Evolutionary conservation across 2,329 filamentous ascomycete species (phyloP).

Genomic region (Paramyrothecium sp.): DNA sequence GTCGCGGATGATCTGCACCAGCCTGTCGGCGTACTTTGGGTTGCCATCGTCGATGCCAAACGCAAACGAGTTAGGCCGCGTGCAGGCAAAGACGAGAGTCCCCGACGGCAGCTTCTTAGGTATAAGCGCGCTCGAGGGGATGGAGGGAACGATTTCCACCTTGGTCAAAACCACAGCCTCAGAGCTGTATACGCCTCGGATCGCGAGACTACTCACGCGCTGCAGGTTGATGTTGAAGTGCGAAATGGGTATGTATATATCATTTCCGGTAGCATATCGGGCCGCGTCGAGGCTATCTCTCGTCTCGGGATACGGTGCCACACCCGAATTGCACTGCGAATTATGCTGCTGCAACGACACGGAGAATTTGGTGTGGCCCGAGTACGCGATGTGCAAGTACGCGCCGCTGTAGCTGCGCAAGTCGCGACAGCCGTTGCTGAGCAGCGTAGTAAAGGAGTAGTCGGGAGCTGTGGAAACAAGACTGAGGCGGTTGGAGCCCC

Average conservation of each 20-base stretch:
- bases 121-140: conserved; percentile 50
- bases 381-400: conserved; percentile 65
- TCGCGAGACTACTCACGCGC: conserved; percentile 55
- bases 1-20: conserved; percentile 59
- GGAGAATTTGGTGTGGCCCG: conserved; percentile 61
- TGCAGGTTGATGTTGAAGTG: conserved; percentile 64
- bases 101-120: conserved; percentile 62
- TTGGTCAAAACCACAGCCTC: conserved; percentile 50
- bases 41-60: conserved; percentile 72
- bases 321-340: conserved; percentile 49
- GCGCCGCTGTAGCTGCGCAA: conserved; percentile 55
- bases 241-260: conserved; percentile 65
- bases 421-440: conserved; percentile 37
- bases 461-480: conserved; percentile 38
- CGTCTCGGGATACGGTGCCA: conserved; percentile 63
- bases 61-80: conserved; percentile 66
- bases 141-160: conserved; percentile 58
- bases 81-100: conserved; percentile 61
- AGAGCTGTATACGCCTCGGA: conserved; percentile 62
- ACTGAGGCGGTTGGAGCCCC: conserved; percentile 49
- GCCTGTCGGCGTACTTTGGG: conserved; percentile 37
- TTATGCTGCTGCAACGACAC: conserved; percentile 68
- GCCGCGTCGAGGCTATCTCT: conserved; percentile 66
- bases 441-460: conserved; percentile 59
- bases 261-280: conserved; percentile 50